Conservation (phyloP, 1,284 basidiomycete species). For the Clitocybe nebularis region DNA sequence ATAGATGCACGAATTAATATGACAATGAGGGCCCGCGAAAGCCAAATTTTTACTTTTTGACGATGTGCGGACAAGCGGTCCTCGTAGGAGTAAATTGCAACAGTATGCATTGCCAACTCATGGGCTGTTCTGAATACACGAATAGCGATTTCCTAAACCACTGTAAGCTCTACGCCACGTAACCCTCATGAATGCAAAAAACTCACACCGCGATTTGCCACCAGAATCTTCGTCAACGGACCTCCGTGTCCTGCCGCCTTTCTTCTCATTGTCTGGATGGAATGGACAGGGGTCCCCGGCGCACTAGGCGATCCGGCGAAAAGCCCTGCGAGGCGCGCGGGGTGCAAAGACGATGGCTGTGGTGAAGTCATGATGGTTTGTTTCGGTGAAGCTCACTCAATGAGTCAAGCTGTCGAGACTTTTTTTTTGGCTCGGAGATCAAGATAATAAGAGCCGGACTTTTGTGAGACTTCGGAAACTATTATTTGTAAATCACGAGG, state of each 20-base stretch:
- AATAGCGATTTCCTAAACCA: conserved; percentile 91
- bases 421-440: conserved; percentile 1
- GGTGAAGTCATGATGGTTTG: conserved; percentile 41
- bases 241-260: conserved; percentile 90
- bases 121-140: conserved; percentile 98
- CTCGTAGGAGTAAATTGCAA: conserved; percentile 97
- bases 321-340: conserved; percentile 66
- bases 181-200: conserved; percentile 1
- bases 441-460: conserved; percentile 13
- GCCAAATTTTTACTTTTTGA: conserved; percentile 71
- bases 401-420: neutral
- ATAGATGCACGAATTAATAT: conserved; percentile 1
- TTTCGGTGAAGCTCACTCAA: too few species aligned
- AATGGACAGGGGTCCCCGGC: conserved; percentile 79
- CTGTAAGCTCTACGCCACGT: conserved; percentile 8
- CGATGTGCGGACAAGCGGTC: conserved; percentile 97
- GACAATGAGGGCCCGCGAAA: conserved; percentile 6
- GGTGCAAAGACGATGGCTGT: conserved; percentile 50
- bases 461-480: neutral
- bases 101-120: conserved; percentile 98
- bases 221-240: conserved; percentile 89
- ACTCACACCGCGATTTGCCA: conserved; percentile 92
- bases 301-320: conserved; percentile 70
- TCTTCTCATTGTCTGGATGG: conserved; percentile 87
- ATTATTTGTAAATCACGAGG: conserved; percentile 6